Percentiles rank a stretch among this genome's conserved stretches.
Conservation (phyloP, 2,329 filamentous ascomycete species). For the Didymella pomorum region DNA sequence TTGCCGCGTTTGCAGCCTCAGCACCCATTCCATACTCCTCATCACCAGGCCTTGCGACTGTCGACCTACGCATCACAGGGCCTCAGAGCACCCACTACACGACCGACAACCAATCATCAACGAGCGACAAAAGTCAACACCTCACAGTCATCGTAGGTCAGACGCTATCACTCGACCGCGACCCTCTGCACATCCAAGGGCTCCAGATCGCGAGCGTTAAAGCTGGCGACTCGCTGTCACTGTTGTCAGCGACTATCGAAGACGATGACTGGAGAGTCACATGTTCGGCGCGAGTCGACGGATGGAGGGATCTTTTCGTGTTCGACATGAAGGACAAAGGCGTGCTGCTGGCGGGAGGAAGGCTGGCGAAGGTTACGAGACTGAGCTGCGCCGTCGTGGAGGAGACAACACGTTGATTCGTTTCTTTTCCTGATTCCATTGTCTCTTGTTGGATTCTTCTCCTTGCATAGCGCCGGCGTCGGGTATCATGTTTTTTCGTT, state of each 20-base stretch:
- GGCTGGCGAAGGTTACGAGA: constrained; percentile 25
- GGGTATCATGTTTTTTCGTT: background rate
- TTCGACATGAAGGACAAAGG: constrained; percentile 23
- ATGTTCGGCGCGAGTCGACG: constrained; percentile 24
- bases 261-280: constrained; percentile 20
- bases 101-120: constrained; percentile 16
- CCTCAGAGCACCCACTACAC: constrained; percentile 22
- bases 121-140: constrained; percentile 16
- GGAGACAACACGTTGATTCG: constrained; percentile 1
- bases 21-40: constrained; percentile 12
- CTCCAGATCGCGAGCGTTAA: constrained; percentile 25
- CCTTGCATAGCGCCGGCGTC: constrained; percentile 12
- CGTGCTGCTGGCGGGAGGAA: constrained; percentile 21
- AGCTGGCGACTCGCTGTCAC: constrained; percentile 14
- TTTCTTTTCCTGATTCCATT: too few relatives aligned
- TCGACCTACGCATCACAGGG: constrained; percentile 24
- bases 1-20: constrained; percentile 17
- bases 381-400: constrained; percentile 1
- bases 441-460: too few relatives aligned
- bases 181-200: constrained; percentile 27
- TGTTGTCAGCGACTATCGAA: constrained; percentile 10
- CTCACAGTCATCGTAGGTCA: constrained; percentile 31
- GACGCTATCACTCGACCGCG: constrained; percentile 27
- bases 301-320: constrained; percentile 13
- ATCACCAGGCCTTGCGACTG: constrained; percentile 15